These are phyloP conservation scores for Parachlorella kessleri DNA, from an alignment of 139 green algal genomes.

Conservation along the genomic window DNA sequence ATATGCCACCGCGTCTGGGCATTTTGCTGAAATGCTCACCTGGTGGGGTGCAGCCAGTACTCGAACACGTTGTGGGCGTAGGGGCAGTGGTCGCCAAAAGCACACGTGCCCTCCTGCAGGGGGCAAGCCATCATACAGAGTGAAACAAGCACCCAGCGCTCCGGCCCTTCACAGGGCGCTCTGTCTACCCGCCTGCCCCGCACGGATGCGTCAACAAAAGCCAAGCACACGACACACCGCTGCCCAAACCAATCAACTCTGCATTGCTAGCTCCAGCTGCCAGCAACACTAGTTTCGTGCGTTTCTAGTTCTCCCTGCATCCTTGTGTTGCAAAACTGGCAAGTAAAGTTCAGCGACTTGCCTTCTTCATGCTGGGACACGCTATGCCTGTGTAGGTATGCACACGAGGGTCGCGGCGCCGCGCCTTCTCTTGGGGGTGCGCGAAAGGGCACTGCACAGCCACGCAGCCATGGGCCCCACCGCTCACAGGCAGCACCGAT, in stretches of 20 bases:
- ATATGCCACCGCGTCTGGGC: neutral
- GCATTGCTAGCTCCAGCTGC: neutral
- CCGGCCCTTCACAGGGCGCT: too few species aligned
- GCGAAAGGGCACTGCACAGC: slow-evolving; percentile 93
- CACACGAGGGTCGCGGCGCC: slow-evolving; percentile 80
- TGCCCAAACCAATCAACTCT: neutral
- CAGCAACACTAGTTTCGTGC: neutral
- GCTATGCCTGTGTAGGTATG: slow-evolving; percentile 91
- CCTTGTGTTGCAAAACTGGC: too few species aligned
- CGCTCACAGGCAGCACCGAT: too few species aligned
- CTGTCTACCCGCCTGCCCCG: too few species aligned
- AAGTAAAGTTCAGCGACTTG: too few species aligned
- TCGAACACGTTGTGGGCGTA: slow-evolving; percentile 94
- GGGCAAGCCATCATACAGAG: too few species aligned
- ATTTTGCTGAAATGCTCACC: slow-evolving; percentile 24
- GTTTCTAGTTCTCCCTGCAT: neutral
- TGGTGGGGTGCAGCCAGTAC: slow-evolving; percentile 89
- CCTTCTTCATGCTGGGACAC: slow-evolving; percentile 93
- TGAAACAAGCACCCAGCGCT: too few species aligned
- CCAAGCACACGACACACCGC: neutral
- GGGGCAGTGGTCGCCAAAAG: slow-evolving; percentile 74
- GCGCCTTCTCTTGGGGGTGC: slow-evolving; percentile 93
- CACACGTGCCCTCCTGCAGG: slow-evolving; percentile 63
- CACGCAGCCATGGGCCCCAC: too few species aligned
- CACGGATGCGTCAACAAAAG: neutral